Evolutionary conservation across 306 rosid species (phyloP), one percentile per base, ranked within the genome.

Genomic region (Prunus mume): DNA sequence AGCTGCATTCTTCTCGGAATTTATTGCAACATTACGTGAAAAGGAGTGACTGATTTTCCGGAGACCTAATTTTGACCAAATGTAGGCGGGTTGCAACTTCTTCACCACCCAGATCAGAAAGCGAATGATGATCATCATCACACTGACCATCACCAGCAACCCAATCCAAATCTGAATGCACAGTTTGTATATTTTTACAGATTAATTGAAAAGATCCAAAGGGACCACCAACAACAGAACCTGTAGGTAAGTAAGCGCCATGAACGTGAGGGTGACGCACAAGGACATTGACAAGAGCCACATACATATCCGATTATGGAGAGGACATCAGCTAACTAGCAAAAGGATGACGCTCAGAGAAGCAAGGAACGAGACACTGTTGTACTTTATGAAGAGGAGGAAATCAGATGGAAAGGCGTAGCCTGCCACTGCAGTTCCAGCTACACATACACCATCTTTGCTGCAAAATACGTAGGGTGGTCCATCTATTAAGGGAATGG

Each of bases 181-280:
- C 0, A 0, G 11, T 11, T 0, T 0, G 13, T 3, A 20, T 1
- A 56, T 2, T 10, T 22, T 2, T 0, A 0, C 0, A 19, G 12
- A 8, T 1, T n/a, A n/a, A n/a, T n/a, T n/a, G n/a, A n/a, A n/a
- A n/a, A n/a, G n/a, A n/a, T n/a, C n/a, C n/a, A n/a, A n/a, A n/a
- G n/a, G n/a, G n/a, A n/a, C n/a, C n/a, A 73, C 0, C 2, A 8
- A 0, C 15, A 8, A 0, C 15, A 13, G 8, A 0, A 27, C 68
- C 4, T 2, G 0, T 0, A 8, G 2, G 38, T 71, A 75, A 1
- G 75, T 47, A 15, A 64, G 24, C 2, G 12, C 18, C 9, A 69
- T 9, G 22, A 10, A 22, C 0, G 65, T 43, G 34, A 78, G 43
- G 10, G 83, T 57, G 27, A 32, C 7, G 7, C 34, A 56, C 77